Conservation (phyloP, 2,329 filamentous ascomycete genomes). For the Clonostachys solani region DNA sequence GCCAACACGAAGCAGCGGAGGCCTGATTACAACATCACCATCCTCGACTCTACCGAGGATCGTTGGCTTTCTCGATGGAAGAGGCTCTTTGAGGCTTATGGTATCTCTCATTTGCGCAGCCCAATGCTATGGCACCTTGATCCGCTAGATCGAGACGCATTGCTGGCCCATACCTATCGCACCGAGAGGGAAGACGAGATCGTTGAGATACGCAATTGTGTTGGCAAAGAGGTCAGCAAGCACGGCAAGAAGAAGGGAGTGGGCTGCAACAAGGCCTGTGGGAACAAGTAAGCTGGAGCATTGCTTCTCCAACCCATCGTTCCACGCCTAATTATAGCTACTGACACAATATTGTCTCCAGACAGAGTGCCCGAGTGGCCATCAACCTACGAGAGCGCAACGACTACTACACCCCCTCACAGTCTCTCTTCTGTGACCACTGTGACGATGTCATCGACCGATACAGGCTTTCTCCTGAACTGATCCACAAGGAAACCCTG, state of each 20-base stretch:
- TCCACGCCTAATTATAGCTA: slow-evolving; percentile 5
- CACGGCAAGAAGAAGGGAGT: slow-evolving; percentile 65
- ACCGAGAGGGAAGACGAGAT: slow-evolving; percentile 58
- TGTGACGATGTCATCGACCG: slow-evolving; percentile 52
- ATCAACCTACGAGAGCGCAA: slow-evolving; percentile 65
- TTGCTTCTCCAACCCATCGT: neutral
- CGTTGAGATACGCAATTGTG: slow-evolving; percentile 67
- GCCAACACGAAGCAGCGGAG: slow-evolving; percentile 1
- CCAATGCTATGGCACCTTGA: slow-evolving; percentile 84
- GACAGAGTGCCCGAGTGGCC: slow-evolving; percentile 38
- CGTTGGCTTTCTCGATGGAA: slow-evolving; percentile 72
- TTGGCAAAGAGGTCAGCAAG: slow-evolving; percentile 77
- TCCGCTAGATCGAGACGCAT: slow-evolving; percentile 67
- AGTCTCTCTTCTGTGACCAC: slow-evolving; percentile 57
- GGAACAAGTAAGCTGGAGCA: slow-evolving; percentile 32
- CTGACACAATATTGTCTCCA: slow-evolving; percentile 11
- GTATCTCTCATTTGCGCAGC: slow-evolving; percentile 69
- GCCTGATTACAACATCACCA: slow-evolving; percentile 42
- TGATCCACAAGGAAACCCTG: slow-evolving; percentile 60
- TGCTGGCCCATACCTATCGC: slow-evolving; percentile 65
- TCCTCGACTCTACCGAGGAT: slow-evolving; percentile 61
- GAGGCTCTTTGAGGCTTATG: slow-evolving; percentile 60
- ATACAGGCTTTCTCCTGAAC: slow-evolving; percentile 37
- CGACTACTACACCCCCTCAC: slow-evolving; percentile 65
- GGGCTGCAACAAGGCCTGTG: slow-evolving; percentile 17